A percentile compares a stretch with the other conserved stretches of the same genome.
Evolutionary conservation across 140 eudicot species (phyloP).

Genomic region (Ambrosia hybrid): DNA sequence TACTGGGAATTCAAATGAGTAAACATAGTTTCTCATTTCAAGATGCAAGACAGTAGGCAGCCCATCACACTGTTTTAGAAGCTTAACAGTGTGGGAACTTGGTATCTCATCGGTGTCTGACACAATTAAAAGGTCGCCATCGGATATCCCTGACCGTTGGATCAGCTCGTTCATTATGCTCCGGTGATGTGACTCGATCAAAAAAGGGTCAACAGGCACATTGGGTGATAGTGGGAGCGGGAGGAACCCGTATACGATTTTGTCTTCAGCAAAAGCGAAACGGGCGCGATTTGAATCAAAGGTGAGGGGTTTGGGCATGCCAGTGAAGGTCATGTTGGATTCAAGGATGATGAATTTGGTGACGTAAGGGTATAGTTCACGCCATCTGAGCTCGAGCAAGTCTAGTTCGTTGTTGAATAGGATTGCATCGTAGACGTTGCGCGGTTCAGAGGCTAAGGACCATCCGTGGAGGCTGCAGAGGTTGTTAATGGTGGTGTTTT

Average conservation of each 20-base stretch:
- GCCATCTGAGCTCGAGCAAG: slow-evolving; percentile 79
- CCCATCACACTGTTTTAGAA: slow-evolving; percentile 68
- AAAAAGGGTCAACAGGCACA: slow-evolving; percentile 51
- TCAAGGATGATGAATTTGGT: slow-evolving; percentile 72
- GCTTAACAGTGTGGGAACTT: slow-evolving; percentile 69
- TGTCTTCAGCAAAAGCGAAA: slow-evolving; percentile 60
- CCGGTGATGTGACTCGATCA: slow-evolving; percentile 59
- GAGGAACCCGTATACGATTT: slow-evolving; percentile 50
- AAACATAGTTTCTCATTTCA: slow-evolving; percentile 66
- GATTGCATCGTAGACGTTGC: slow-evolving; percentile 67
- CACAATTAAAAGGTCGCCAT: slow-evolving; percentile 67
- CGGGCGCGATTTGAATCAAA: slow-evolving; percentile 50
- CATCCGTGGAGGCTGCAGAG: slow-evolving; percentile 86
- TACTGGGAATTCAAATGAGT: slow-evolving; percentile 81
- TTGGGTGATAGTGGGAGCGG: slow-evolving; percentile 32
- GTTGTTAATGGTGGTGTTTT: slow-evolving; percentile 58
- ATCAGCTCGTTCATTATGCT: slow-evolving; percentile 58
- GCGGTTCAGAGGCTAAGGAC: slow-evolving; percentile 61
- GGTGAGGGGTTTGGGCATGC: slow-evolving; percentile 68
- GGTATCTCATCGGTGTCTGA: slow-evolving; percentile 87
- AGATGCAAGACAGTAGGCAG: slow-evolving; percentile 65
- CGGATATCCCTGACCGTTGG: slow-evolving; percentile 53
- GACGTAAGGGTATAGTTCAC: slow-evolving; percentile 62
- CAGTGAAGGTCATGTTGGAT: slow-evolving; percentile 84
- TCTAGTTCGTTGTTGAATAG: slow-evolving; percentile 82